phyloP scores from a whole-genome alignment of 345 rosid genomes.

The Raphanus sativus region DNA sequence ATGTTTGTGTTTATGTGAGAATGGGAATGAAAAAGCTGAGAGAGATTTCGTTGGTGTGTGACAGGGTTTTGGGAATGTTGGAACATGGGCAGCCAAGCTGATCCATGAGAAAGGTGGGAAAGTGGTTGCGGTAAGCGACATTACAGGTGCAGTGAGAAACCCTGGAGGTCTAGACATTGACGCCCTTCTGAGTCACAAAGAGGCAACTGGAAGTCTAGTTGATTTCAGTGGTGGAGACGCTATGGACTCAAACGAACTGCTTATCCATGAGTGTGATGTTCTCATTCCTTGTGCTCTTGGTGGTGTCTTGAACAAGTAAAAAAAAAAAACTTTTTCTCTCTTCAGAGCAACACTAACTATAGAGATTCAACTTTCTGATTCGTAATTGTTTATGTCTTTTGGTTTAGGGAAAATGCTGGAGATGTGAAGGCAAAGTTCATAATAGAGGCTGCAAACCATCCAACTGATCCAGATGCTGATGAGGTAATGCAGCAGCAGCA shows the following conservation, averaged over 20 bases:
- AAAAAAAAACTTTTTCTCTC: neutral
- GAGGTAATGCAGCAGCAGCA: slow-evolving; percentile 50
- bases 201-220: slow-evolving; percentile 55
- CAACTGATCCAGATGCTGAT: slow-evolving; percentile 97
- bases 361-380: neutral
- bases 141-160: slow-evolving; percentile 88
- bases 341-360: neutral
- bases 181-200: slow-evolving; percentile 63
- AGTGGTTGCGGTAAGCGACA: slow-evolving; percentile 88
- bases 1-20: neutral
- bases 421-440: slow-evolving; percentile 95
- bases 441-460: slow-evolving; percentile 97
- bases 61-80: slow-evolving; percentile 97
- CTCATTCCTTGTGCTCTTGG: slow-evolving; percentile 96
- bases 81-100: slow-evolving; percentile 88
- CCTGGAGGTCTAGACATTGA: slow-evolving; percentile 72
- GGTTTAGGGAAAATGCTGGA: slow-evolving; percentile 80
- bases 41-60: neutral
- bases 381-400: neutral
- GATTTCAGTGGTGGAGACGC: slow-evolving; percentile 74
- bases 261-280: slow-evolving; percentile 94
- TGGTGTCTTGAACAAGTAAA: slow-evolving; percentile 87
- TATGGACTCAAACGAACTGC: slow-evolving; percentile 61
- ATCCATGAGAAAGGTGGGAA: slow-evolving; percentile 92
- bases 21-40: neutral